Conservation (phyloP, 257 asterid species). For the Solanum chiquidenum region DNA sequence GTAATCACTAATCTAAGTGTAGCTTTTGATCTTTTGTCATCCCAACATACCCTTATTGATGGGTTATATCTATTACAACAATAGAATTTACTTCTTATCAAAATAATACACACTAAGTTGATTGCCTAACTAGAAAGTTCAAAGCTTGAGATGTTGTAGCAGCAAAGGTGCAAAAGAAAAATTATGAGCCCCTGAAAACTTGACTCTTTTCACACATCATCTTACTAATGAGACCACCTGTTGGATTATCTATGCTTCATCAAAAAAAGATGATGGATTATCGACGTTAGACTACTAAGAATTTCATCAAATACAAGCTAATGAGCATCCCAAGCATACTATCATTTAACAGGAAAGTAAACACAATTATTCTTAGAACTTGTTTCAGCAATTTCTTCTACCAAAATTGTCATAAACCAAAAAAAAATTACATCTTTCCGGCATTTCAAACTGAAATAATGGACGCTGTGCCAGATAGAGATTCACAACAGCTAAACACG, state of each 20-base stretch:
- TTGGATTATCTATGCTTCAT: background rate
- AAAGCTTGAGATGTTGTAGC: background rate
- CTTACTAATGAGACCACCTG: background rate
- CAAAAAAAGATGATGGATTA: background rate
- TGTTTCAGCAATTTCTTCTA: background rate
- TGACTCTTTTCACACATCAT: background rate
- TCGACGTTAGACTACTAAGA: background rate
- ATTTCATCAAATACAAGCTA: background rate
- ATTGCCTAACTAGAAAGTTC: background rate
- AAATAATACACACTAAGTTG: background rate
- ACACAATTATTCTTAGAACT: background rate
- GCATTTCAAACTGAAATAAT: background rate
- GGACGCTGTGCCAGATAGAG: background rate
- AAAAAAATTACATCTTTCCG: background rate
- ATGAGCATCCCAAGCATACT: background rate
- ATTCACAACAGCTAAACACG: background rate
- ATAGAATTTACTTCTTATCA: background rate
- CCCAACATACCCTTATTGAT: background rate
- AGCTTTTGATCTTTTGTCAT: background rate
- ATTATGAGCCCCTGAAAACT: background rate
- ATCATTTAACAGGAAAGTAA: background rate
- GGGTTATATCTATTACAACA: background rate
- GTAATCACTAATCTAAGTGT: background rate
- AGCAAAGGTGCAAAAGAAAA: background rate
- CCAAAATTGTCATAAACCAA: background rate